Base-by-base conservation (phyloP, 805 yeast species). In the Wickerhamomyces pijperi region DNA sequence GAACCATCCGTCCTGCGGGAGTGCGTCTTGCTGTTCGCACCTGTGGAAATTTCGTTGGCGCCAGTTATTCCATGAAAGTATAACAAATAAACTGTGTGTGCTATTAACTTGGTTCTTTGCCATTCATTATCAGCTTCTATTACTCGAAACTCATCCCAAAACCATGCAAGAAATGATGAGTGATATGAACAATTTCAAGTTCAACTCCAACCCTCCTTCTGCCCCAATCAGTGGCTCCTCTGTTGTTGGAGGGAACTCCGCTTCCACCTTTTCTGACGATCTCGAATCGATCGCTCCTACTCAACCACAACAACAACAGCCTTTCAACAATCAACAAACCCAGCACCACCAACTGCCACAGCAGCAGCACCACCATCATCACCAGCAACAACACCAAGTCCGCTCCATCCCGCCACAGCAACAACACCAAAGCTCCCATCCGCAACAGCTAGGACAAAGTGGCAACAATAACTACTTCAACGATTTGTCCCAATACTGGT, bases 401-500 rank as follows among this genome's bases (percentile, higher is more conserved):
- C n/a, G 17, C 7, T 19, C 28, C 9, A 28, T 9, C 9, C 38
- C 17, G 15, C 5, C 16, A 17, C 36, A 12, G 31, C 40, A 25
- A 18, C 29, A 28, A 19, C 29, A 13, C 14, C 39, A 37, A 16
- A 12, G n/a, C 29, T 11, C 11, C 25, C 25, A 21, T 21, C 25
- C 6, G 11, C 25, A 21, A 21, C 25, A 21, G 11, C 25, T 21
- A 6, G 25, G 9, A 21, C 25, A 6, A 21, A 21, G 9, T 11
- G n/a, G n/a, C n/a, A 13, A 14, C n/a, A 25, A 5, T 14, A 25
- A 25, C 29, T 25, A 25, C 32, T 50, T 52, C 41, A 51, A 56
- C 42, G 69, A 64, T 23, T 48, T 61, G n/a, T 63, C 68, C 2
- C 65, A 69, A 1, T 63, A 56, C 39, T 65, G 61, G 45, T 67